phyloP scores from a whole-genome alignment of 2,329 filamentous ascomycete genomes.

The Trichoderma semiorbis region DNA sequence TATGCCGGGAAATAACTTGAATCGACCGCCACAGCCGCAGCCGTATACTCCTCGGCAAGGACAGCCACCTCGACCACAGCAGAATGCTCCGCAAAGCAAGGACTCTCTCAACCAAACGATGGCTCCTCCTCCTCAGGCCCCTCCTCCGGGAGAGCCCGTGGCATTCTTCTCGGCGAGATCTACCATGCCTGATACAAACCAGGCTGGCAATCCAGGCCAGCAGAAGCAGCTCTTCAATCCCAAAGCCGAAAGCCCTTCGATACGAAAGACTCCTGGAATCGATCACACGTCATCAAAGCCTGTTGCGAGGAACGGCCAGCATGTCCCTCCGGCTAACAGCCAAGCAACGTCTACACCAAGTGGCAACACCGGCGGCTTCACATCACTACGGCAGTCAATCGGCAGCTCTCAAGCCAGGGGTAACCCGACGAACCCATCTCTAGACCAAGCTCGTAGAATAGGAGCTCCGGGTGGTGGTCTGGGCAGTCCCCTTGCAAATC shows the following conservation, averaged over 20 bases:
- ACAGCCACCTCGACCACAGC: slow-evolving; percentile 23
- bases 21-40: slow-evolving; percentile 28
- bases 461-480: slow-evolving; percentile 50
- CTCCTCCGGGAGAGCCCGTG: slow-evolving; percentile 40
- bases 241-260: slow-evolving; percentile 74
- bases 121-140: slow-evolving; percentile 30
- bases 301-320: slow-evolving; percentile 55
- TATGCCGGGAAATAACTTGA: slow-evolving; percentile 21
- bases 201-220: slow-evolving; percentile 37
- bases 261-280: slow-evolving; percentile 82
- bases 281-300: slow-evolving; percentile 78
- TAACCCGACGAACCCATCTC: slow-evolving; percentile 49
- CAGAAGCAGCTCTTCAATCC: slow-evolving; percentile 64
- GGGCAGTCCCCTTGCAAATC: slow-evolving; percentile 56
- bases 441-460: slow-evolving; percentile 55
- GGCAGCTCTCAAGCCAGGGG: slow-evolving; percentile 33
- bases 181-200: slow-evolving; percentile 26
- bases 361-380: slow-evolving; percentile 28
- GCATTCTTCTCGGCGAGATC: slow-evolving; percentile 71
- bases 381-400: slow-evolving; percentile 31
- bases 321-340: slow-evolving; percentile 43
- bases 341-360: slow-evolving; percentile 26
- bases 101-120: slow-evolving; percentile 24
- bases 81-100: slow-evolving; percentile 15
- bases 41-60: slow-evolving; percentile 36